These are phyloP conservation scores for Deakozyma indianensis DNA, from an alignment of 805 yeast genomes.

Conservation along the genomic window DNA sequence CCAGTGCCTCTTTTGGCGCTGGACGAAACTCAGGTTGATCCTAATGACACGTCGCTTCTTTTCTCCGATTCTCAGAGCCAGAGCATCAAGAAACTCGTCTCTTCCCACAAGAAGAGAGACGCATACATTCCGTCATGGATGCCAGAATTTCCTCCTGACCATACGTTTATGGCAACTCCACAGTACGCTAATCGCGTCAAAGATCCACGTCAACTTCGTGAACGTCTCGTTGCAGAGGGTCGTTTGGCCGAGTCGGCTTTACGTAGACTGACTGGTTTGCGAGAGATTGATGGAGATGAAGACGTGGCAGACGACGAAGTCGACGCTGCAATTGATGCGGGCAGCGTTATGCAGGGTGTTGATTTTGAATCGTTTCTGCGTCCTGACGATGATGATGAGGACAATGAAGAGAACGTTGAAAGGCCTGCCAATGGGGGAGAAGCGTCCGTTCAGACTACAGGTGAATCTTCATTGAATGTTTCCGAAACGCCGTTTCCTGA, in stretches of 20 bases:
- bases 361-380: background rate
- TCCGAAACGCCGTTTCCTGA: background rate
- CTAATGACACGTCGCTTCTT: slow-evolving; percentile 31
- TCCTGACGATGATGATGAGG: background rate
- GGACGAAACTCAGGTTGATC: slow-evolving; percentile 12
- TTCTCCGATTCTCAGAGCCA: slow-evolving; percentile 40
- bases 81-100: slow-evolving; percentile 41
- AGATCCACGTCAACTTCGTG: slow-evolving; percentile 58
- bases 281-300: slow-evolving; percentile 1
- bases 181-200: slow-evolving; percentile 44
- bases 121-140: slow-evolving; percentile 56
- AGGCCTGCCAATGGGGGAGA: background rate
- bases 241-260: slow-evolving; percentile 67
- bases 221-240: slow-evolving; percentile 67
- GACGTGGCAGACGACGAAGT: background rate
- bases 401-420: background rate
- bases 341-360: background rate
- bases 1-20: slow-evolving; percentile 17
- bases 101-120: slow-evolving; percentile 28
- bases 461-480: background rate
- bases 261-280: slow-evolving; percentile 33
- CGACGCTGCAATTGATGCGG: background rate
- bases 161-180: slow-evolving; percentile 74
- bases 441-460: no score
- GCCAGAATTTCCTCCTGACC: slow-evolving; percentile 88